Percentiles rank a stretch among this genome's conserved stretches.
Evolutionary conservation across 345 rosid genomes (phyloP).

Genomic region (Linum trigynum): DNA sequence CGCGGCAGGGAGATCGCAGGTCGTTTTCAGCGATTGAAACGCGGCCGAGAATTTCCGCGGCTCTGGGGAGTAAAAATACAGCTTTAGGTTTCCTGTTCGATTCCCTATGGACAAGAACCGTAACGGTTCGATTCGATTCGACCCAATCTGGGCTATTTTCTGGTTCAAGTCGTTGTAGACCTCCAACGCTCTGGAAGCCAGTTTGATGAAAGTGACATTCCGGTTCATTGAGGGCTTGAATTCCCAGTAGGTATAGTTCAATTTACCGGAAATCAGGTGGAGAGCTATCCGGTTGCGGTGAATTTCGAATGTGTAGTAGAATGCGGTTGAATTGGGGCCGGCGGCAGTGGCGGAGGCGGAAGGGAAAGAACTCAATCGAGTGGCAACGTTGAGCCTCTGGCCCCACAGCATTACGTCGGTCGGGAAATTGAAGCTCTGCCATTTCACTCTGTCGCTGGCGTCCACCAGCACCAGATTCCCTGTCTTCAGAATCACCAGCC

Average conservation of each 20-base stretch:
- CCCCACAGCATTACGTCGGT: constrained; percentile 76
- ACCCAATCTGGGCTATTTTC: constrained; percentile 50
- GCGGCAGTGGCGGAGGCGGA: not conserved
- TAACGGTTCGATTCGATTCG: constrained; percentile 23
- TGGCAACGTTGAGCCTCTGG: constrained; percentile 72
- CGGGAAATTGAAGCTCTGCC: constrained; percentile 98
- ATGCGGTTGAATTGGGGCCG: constrained; percentile 31
- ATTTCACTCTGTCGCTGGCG: constrained; percentile 41
- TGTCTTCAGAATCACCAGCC: constrained; percentile 45
- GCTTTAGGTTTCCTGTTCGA: constrained; percentile 68
- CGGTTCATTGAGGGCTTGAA: constrained; percentile 57
- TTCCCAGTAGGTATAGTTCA: constrained; percentile 84
- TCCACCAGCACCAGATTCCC: constrained; percentile 74
- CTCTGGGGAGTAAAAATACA: constrained; percentile 47
- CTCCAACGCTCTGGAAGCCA: constrained; percentile 48
- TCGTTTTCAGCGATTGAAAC: constrained; percentile 57
- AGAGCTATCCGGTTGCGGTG: constrained; percentile 50
- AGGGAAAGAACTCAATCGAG: constrained; percentile 74
- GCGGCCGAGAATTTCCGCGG: constrained; percentile 42
- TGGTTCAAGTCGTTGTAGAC: constrained; percentile 43
- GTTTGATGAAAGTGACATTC: constrained; percentile 40
- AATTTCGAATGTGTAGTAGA: constrained; percentile 61
- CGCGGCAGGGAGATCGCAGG: constrained; percentile 75
- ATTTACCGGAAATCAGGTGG: constrained; percentile 43
- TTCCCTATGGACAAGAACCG: constrained; percentile 65